Evolutionary conservation across 2,329 filamentous ascomycete genomes (phyloP).

Genomic region (Ceratocystis colombiana): DNA sequence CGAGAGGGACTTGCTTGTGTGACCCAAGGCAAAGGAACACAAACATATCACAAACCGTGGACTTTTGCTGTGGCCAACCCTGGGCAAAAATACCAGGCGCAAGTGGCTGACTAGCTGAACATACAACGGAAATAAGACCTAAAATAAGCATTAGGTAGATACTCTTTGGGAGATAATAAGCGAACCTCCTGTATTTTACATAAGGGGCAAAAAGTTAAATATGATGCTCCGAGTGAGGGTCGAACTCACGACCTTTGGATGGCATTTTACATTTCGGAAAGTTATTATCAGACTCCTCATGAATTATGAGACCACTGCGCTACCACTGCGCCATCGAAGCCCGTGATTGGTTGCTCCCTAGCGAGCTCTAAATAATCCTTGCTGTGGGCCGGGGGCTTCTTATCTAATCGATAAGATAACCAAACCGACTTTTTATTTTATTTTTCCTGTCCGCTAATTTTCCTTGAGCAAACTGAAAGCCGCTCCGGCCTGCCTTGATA

Average conservation of each 20-base stretch:
- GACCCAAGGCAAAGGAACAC: neutral
- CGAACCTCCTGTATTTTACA: neutral
- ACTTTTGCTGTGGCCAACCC: no score
- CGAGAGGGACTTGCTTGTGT: neutral
- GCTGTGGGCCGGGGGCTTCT: neutral
- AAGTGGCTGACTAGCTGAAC: neutral
- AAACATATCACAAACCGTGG: neutral
- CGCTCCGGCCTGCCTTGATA: neutral
- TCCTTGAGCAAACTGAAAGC: neutral
- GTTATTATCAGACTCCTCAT: constrained; percentile 23
- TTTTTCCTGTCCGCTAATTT: constrained; percentile 3
- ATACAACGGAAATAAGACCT: neutral
- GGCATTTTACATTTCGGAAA: constrained; percentile 21
- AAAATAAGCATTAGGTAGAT: neutral
- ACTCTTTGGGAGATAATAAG: neutral
- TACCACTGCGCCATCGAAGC: constrained; percentile 26
- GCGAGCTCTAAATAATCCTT: neutral
- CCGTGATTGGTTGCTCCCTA: neutral
- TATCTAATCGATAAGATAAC: constrained; percentile 9
- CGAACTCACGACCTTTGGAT: constrained; percentile 27
- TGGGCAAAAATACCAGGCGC: no score
- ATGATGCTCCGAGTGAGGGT: constrained; percentile 26
- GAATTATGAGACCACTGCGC: constrained; percentile 25
- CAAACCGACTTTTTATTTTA: neutral
- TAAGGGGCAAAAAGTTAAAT: constrained; percentile 8